Base-by-base conservation (phyloP, 805 yeast species). In the Candida gorgasii region DNA sequence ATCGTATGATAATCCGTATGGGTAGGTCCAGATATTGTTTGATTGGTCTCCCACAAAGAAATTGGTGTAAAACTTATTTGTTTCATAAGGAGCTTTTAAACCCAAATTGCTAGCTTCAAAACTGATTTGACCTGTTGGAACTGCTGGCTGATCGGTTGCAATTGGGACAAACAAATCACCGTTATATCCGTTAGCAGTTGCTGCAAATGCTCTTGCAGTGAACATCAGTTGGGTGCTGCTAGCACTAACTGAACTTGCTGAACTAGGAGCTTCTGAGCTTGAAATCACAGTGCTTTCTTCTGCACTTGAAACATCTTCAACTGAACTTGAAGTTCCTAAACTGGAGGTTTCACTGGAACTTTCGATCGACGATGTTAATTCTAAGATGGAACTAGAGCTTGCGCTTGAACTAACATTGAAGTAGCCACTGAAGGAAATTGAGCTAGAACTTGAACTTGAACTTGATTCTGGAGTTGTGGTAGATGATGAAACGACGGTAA, bases 1-100 rank as follows among this genome's bases (percentile, higher is more conserved):
- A 42, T 72, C 69, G 75, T 79, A 78, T 72, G 77, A 82, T 29
- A 81, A 59, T 2, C 76, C 70, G 56, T 83, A 86, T 15, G 95
- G 93, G 52, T 78, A 80, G 5, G 82, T 71, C 64, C 75, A 85
- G 2, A 74, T 75, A 28, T 79, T 73, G 38, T 71, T 66, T 17
- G 67, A 62, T 59, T 80, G 87, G 39, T 59, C 62, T 15, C 70
- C 83, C 16, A 83, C 63, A 48, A 81, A 63, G 52, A 84, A 54
- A 58, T 86, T 86, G 29, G 79, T 76, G 62, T 79, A 84, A 60
- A 86, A 86, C 62, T 84, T 86, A 69, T 86, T 86, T 16, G 95
- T 87, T 53, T 81, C 79, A 46, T 75, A 69, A 6, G 73, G 75
- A 5, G 45, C 48, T 23, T 77, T 77, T 2, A 51, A 51, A 14